Percentiles rank a stretch among this genome's conserved stretches.
These are phyloP conservation scores for Scedosporium minutisporum DNA, from an alignment of 2,329 filamentous ascomycete genomes.

Conservation along the genomic window DNA sequence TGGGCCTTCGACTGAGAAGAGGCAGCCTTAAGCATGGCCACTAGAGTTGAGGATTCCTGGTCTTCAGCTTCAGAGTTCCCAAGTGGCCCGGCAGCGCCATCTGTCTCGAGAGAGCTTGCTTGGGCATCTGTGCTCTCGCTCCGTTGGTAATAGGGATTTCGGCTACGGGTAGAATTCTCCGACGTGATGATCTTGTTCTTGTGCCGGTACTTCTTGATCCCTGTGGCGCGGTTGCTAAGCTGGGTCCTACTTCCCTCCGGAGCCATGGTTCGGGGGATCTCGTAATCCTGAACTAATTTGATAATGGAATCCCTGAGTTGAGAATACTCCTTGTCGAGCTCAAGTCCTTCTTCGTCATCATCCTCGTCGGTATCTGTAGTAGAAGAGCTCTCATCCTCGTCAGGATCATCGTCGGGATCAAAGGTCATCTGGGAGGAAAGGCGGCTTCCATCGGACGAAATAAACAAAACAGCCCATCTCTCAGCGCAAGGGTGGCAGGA, in stretches of 20 bases:
- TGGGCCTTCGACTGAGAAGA: conserved; percentile 67
- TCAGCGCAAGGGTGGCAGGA: conserved; percentile 72
- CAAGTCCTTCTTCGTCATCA: conserved; percentile 48
- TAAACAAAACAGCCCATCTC: conserved; percentile 72
- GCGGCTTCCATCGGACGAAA: conserved; percentile 61
- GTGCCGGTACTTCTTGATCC: conserved; percentile 48
- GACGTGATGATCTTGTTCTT: conserved; percentile 48
- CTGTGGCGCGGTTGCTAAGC: conserved; percentile 62
- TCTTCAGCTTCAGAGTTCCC: conserved; percentile 21
- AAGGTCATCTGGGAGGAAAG: conserved; percentile 65
- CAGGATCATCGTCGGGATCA: conserved; percentile 57
- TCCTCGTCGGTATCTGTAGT: conserved; percentile 53
- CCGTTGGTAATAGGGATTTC: conserved; percentile 46
- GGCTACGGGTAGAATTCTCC: conserved; percentile 42
- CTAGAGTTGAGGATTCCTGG: conserved; percentile 35
- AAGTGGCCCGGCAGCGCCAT: conserved; percentile 10
- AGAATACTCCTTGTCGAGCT: conserved; percentile 70
- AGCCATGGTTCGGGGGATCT: conserved; percentile 61
- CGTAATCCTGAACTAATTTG: conserved; percentile 73
- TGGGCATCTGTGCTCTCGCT: not conserved
- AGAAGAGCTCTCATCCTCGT: conserved; percentile 55
- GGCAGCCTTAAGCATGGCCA: conserved; percentile 67
- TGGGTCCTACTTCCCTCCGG: conserved; percentile 49
- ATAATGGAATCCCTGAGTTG: conserved; percentile 71
- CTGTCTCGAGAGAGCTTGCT: conserved; percentile 8